Evolutionary conservation across 306 rosid genomes (phyloP).

Genomic region (Malus domestica): DNA sequence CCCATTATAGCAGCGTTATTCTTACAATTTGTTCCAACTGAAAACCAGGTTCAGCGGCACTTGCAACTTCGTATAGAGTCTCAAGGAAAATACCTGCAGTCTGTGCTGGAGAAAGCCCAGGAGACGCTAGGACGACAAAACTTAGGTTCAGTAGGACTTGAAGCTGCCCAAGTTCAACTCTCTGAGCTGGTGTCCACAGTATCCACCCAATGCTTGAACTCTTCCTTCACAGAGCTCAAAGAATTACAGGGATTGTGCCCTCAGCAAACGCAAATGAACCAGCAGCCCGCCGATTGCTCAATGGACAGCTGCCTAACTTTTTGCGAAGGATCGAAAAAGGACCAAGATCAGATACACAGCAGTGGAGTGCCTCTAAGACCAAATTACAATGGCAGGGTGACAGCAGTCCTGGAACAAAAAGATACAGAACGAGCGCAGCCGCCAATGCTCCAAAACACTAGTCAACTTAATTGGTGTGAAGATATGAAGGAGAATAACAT

Average conservation of each 20-base stretch:
- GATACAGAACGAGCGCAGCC: constrained; percentile 20
- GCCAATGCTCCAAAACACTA: constrained; percentile 17
- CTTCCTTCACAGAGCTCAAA: constrained; percentile 59
- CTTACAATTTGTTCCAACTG: background rate
- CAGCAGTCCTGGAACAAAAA: constrained; percentile 34
- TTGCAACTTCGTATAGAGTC: constrained; percentile 86
- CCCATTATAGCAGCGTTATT: background rate
- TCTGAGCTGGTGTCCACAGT: constrained; percentile 83
- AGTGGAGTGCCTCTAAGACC: constrained; percentile 26
- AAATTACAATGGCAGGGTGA: constrained; percentile 13
- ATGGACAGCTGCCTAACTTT: constrained; percentile 74
- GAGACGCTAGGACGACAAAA: constrained; percentile 72
- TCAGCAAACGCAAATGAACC: constrained; percentile 18
- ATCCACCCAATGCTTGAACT: constrained; percentile 68
- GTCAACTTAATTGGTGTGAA: constrained; percentile 23
- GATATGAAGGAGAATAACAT: constrained; percentile 25
- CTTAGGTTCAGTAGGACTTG: constrained; percentile 52
- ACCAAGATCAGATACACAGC: constrained; percentile 35
- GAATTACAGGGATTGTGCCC: constrained; percentile 46
- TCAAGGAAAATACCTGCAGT: constrained; percentile 79
- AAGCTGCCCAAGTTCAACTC: constrained; percentile 80
- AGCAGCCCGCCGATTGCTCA: constrained; percentile 52
- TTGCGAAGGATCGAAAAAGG: constrained; percentile 64
- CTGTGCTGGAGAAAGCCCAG: constrained; percentile 76
- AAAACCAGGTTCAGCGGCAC: constrained; percentile 67